Conservation (phyloP, 768 basidiomycete species). For the Xerocomellus dryophilus region DNA sequence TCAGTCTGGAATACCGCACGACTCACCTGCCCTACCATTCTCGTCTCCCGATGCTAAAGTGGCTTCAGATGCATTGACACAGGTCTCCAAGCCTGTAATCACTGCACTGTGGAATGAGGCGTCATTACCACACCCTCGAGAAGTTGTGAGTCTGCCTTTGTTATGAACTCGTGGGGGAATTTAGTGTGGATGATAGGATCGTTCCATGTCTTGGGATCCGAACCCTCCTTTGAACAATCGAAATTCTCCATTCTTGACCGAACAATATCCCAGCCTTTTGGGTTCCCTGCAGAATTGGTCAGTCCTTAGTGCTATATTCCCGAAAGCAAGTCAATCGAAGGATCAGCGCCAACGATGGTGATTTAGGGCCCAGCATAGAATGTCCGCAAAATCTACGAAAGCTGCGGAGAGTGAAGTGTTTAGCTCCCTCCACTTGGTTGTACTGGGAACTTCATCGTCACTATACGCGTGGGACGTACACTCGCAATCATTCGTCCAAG, state of each 20-base stretch:
- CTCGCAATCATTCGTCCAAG: constrained; percentile 56
- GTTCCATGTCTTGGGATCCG: constrained; percentile 63
- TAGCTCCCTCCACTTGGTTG: constrained; percentile 49
- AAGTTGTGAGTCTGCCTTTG: constrained; percentile 15
- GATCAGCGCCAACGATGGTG: constrained; percentile 1
- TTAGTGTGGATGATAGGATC: constrained; percentile 36
- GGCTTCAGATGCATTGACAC: neutral
- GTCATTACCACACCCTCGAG: neutral
- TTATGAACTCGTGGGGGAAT: neutral
- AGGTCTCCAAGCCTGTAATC: neutral
- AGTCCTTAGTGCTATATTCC: constrained; percentile 21
- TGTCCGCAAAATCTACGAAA: constrained; percentile 38
- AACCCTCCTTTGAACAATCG: constrained; percentile 34
- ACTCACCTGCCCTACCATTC: neutral
- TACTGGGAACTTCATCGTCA: constrained; percentile 66
- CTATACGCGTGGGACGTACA: constrained; percentile 61
- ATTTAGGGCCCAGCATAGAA: constrained; percentile 47
- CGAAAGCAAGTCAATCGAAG: neutral
- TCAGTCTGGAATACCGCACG: neutral
- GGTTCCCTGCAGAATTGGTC: constrained; percentile 61
- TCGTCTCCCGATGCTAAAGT: neutral
- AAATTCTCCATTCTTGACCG: constrained; percentile 62
- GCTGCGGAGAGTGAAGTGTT: constrained; percentile 48
- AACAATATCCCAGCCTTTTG: constrained; percentile 53
- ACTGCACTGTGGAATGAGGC: constrained; percentile 22